phyloP scores from a whole-genome alignment of 192 early-diverging fungal species.

The Borealophlyctis nickersoniae region DNA sequence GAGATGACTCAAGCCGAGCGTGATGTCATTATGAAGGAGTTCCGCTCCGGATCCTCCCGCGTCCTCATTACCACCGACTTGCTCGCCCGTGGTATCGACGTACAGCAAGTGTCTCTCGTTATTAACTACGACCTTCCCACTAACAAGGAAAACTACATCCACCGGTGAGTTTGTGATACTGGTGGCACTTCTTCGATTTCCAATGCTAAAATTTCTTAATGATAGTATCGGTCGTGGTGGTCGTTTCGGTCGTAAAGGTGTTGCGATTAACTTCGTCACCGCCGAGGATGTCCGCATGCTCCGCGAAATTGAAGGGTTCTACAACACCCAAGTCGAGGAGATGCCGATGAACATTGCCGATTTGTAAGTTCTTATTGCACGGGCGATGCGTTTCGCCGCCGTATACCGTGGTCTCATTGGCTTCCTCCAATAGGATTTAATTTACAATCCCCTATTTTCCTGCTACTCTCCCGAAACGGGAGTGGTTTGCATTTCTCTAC shows the following conservation, averaged over 20 bases:
- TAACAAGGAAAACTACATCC: slow-evolving; percentile 99
- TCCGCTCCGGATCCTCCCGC: slow-evolving; percentile 94
- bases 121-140: slow-evolving; percentile 98
- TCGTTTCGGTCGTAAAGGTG: slow-evolving; percentile 99
- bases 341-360: slow-evolving; percentile 98
- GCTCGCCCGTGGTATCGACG: slow-evolving; percentile 98
- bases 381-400: not conserved
- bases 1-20: slow-evolving; percentile 98
- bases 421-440: not conserved
- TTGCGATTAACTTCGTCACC: slow-evolving; percentile 99
- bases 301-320: slow-evolving; percentile 88
- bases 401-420: not conserved
- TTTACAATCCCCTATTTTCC: not conserved
- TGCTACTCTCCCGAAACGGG: not conserved
- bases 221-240: slow-evolving; percentile 95
- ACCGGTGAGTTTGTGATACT: slow-evolving; percentile 49
- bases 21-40: slow-evolving; percentile 98
- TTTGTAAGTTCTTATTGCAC: slow-evolving; percentile 40
- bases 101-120: slow-evolving; percentile 99
- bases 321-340: slow-evolving; percentile 99
- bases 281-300: slow-evolving; percentile 90
- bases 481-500: too few relatives aligned
- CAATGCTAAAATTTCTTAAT: too few relatives aligned
- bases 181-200: not conserved
- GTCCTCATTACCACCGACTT: slow-evolving; percentile 98